Conservation (phyloP, 2,329 filamentous ascomycete species). For the Stylonectria norvegica region DNA sequence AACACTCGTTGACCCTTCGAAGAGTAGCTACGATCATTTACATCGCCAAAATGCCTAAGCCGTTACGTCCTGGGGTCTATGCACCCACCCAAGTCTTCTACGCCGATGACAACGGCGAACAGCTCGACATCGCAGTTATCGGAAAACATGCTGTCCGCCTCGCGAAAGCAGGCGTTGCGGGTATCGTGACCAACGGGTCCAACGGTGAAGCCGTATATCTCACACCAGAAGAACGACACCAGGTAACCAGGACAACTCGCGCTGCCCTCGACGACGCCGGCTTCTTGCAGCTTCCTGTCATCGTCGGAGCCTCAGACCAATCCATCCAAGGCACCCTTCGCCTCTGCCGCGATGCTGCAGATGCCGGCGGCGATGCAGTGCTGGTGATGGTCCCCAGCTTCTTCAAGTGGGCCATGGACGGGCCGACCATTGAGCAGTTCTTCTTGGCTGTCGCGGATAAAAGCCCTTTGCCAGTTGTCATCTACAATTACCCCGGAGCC, state of each 20-base stretch:
- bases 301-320: constrained; percentile 77
- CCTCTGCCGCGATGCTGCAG: constrained; percentile 62
- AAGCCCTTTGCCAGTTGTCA: constrained; percentile 71
- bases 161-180: constrained; percentile 71
- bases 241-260: constrained; percentile 72
- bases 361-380: constrained; percentile 74
- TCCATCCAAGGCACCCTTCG: constrained; percentile 79
- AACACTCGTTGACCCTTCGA: no score
- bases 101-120: constrained; percentile 52
- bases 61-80: constrained; percentile 62
- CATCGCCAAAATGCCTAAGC: constrained; percentile 19
- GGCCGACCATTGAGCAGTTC: constrained; percentile 69
- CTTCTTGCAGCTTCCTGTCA: constrained; percentile 71
- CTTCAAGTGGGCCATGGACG: constrained; percentile 75
- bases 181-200: constrained; percentile 83
- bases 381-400: constrained; percentile 69
- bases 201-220: constrained; percentile 89
- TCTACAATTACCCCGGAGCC: constrained; percentile 90
- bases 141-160: constrained; percentile 78
- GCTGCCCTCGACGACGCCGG: constrained; percentile 79
- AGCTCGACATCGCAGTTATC: constrained; percentile 61
- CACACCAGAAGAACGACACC: constrained; percentile 70
- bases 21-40: no score
- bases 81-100: constrained; percentile 69
- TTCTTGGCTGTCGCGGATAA: constrained; percentile 71